Evolutionary conservation across 2,329 filamentous ascomycete genomes (phyloP).

Genomic region (Neopestalotiopsis rosae): DNA sequence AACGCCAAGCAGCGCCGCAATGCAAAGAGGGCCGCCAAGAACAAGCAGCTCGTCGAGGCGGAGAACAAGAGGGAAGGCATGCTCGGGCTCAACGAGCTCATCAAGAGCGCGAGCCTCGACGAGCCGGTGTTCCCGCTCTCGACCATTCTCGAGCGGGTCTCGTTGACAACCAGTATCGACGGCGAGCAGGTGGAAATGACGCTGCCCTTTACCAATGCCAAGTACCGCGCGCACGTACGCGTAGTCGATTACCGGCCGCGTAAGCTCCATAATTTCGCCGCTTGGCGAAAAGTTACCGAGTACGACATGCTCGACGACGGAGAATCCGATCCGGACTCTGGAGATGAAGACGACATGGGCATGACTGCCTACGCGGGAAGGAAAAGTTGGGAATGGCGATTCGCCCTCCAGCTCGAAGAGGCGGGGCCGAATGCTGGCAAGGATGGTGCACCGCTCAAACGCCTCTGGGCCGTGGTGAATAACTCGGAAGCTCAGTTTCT

Average conservation of each 20-base stretch:
- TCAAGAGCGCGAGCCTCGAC: conserved; percentile 52
- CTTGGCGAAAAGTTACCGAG: conserved; percentile 49
- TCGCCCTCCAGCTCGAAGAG: conserved; percentile 80
- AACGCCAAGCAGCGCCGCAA: conserved; percentile 34
- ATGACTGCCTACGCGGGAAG: conserved; percentile 31
- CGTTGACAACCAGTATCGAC: conserved; percentile 50
- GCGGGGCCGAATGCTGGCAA: conserved; percentile 44
- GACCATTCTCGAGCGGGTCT: conserved; percentile 44
- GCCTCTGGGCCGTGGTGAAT: conserved; percentile 73
- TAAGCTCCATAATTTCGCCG: conserved; percentile 73
- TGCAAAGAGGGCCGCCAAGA: conserved; percentile 31
- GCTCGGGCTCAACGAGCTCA: conserved; percentile 33
- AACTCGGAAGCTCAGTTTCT: conserved; percentile 58
- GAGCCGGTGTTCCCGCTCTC: conserved; percentile 41
- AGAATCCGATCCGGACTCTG: conserved; percentile 35
- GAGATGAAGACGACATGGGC: conserved; percentile 31
- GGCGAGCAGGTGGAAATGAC: conserved; percentile 39
- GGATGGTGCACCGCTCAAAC: conserved; percentile 43
- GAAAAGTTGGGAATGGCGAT: conserved; percentile 79
- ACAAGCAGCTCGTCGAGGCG: conserved; percentile 31
- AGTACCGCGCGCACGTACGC: conserved; percentile 73
- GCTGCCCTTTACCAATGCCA: conserved; percentile 78
- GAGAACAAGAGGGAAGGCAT: conserved; percentile 33
- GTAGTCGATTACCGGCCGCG: conserved; percentile 82
- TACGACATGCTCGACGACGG: conserved; percentile 55